Evolutionary conservation across 2,329 filamentous ascomycete genomes (phyloP).

Genomic region (Xylariales sp.): DNA sequence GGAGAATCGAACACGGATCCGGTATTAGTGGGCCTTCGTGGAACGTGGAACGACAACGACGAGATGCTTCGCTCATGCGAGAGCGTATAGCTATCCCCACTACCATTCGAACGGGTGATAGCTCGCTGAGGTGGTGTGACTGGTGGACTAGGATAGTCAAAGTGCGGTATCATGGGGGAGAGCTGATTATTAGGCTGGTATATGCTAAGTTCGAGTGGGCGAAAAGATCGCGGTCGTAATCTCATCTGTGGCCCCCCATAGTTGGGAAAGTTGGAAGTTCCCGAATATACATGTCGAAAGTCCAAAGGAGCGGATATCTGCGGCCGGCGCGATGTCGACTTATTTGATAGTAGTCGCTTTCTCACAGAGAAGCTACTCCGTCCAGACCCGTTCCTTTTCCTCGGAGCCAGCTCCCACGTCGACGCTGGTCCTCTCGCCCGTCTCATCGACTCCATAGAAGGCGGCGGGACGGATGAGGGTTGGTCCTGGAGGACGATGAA

Average conservation of each 20-base stretch:
- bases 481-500: conserved; percentile 34
- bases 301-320: conserved; percentile 55
- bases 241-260: conserved; percentile 19
- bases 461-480: conserved; percentile 31
- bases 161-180: conserved; percentile 52
- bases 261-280: conserved; percentile 25
- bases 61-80: conserved; percentile 42
- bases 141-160: conserved; percentile 34
- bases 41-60: conserved; percentile 53
- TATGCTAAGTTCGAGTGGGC: conserved; percentile 54
- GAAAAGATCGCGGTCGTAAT: conserved; percentile 36
- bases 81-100: conserved; percentile 30
- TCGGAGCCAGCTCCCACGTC: conserved; percentile 29
- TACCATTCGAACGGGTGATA: conserved; percentile 27
- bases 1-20: conserved; percentile 28
- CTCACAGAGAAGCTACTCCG: conserved; percentile 40
- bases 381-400: conserved; percentile 33
- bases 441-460: conserved; percentile 22
- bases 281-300: conserved; percentile 53
- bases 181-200: conserved; percentile 40
- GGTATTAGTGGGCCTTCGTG: conserved; percentile 37
- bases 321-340: conserved; percentile 41
- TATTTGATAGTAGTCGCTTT: conserved; percentile 41
- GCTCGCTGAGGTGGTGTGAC: conserved; percentile 36
- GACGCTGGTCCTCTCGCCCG: conserved; percentile 19